phyloP scores from a whole-genome alignment of 2,329 filamentous ascomycete species.

The Rosellinia necatrix region DNA sequence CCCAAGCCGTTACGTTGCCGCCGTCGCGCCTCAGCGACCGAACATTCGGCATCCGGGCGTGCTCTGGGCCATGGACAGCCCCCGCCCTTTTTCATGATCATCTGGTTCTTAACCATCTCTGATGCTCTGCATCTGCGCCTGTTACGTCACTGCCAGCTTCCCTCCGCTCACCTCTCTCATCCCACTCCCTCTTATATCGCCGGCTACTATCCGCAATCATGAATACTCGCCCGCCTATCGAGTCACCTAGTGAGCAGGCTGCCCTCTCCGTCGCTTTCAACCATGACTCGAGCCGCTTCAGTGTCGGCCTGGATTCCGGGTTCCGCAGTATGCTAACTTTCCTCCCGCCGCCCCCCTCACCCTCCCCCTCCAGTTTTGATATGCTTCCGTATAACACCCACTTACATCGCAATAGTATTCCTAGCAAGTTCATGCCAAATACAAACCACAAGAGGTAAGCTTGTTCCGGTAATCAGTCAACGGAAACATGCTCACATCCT shows the following conservation, averaged over 20 bases:
- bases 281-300: slow-evolving; percentile 80
- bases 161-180: slow-evolving; percentile 19
- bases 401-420: slow-evolving; percentile 61
- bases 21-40: background rate
- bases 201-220: slow-evolving; percentile 54
- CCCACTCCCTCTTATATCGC: slow-evolving; percentile 3
- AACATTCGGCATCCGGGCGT: slow-evolving; percentile 4
- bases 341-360: background rate
- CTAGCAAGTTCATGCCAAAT: slow-evolving; percentile 73
- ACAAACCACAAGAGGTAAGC: slow-evolving; percentile 57
- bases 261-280: slow-evolving; percentile 89
- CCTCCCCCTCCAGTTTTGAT: background rate
- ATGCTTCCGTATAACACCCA: slow-evolving; percentile 13
- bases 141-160: slow-evolving; percentile 23
- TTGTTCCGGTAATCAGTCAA: background rate
- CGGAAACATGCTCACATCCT: background rate
- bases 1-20: slow-evolving; percentile 11
- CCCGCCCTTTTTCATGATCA: slow-evolving; percentile 21
- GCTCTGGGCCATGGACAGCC: slow-evolving; percentile 14
- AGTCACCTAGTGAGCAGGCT: slow-evolving; percentile 72
- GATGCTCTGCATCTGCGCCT: slow-evolving; percentile 33
- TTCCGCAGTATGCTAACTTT: slow-evolving; percentile 70
- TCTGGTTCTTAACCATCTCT: slow-evolving; percentile 30
- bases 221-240: slow-evolving; percentile 88
- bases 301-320: slow-evolving; percentile 83